phyloP scores from a whole-genome alignment of 345 rosid genomes.

The Eucalyptus camaldulensis region DNA sequence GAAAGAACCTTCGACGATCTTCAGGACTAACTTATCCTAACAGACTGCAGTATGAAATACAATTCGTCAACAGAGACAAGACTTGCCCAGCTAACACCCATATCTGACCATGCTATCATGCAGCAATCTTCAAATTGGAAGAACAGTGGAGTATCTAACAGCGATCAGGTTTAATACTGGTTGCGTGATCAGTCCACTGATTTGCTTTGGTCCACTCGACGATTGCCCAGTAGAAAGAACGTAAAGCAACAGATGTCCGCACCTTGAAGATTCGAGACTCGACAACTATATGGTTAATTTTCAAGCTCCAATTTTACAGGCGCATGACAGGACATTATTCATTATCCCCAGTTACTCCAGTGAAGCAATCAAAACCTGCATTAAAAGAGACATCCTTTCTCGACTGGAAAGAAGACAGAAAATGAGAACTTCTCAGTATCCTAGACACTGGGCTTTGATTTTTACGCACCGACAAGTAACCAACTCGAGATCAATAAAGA shows the following conservation, averaged over 20 bases:
- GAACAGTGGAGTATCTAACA: not conserved
- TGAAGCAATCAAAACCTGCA: not conserved
- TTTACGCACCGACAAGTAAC: not conserved
- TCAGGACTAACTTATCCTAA: conserved; percentile 78
- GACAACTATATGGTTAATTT: not conserved
- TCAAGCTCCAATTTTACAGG: not conserved
- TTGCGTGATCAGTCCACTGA: not conserved
- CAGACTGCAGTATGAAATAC: conserved; percentile 16
- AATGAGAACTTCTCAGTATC: not conserved
- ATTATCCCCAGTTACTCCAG: not conserved
- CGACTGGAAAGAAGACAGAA: not conserved
- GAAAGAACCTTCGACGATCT: conserved; percentile 54
- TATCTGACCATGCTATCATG: not conserved
- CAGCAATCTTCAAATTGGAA: not conserved
- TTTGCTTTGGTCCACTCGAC: not conserved
- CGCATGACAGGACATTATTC: not conserved
- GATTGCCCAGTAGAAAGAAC: not conserved
- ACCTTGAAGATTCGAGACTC: not conserved
- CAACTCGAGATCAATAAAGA: not conserved
- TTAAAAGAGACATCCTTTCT: not conserved
- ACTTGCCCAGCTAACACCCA: not conserved
- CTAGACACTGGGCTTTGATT: not conserved
- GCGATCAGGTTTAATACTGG: not conserved
- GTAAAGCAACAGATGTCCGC: not conserved
- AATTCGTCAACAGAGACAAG: not conserved